Base-by-base conservation (phyloP, 2,329 filamentous ascomycete species). In the Mycosphaerella sp. region DNA sequence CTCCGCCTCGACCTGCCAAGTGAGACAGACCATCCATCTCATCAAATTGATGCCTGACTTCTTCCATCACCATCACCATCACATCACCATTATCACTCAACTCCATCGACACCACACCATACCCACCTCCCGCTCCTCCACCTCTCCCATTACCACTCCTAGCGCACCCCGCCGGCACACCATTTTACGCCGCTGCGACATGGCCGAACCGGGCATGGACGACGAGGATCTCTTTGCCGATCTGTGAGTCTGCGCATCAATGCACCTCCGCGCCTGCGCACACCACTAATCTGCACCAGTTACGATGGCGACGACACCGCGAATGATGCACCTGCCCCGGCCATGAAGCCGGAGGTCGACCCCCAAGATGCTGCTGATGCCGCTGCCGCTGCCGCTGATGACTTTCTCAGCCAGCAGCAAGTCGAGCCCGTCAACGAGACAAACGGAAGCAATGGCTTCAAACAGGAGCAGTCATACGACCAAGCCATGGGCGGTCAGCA, bases 191-290 rank as follows among this genome's bases (percentile, higher is more conserved):
- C 50, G 44, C 35, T 25, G 21, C 27, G 77, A 44, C 63, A 93
- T 91, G 87, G 82, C 87, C 42, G 88, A 93, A 47, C 87, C 90
- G 66, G 87, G 87, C 61, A 49, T 45, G 42, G 84, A 89, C 61
- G 89, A 95, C 62, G 90, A 95, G 66, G 89, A 95, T 78, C 86
- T 95, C 72, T 95, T 95, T 71, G 89, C 89, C 64, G 90, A 95
- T 73, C 81, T 95, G 89, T 95, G 76, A 73, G 88, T 50, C 25
- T 41, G 36, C n/a, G 27, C 30, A 34, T 42, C 30, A 40, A 42
- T 4, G 30, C 18, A 25, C 25, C 14, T 21, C 21, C 13, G 9
- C 42, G 8, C 10, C 6, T 13, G 17, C 42, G 40, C 41, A 36
- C 36, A 30, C 34, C 18, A 50, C 54, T 58, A 36, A 59, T 52